Conservation (phyloP, 495 filamentous ascomycete species). For the Penicillium riverlandense region DNA sequence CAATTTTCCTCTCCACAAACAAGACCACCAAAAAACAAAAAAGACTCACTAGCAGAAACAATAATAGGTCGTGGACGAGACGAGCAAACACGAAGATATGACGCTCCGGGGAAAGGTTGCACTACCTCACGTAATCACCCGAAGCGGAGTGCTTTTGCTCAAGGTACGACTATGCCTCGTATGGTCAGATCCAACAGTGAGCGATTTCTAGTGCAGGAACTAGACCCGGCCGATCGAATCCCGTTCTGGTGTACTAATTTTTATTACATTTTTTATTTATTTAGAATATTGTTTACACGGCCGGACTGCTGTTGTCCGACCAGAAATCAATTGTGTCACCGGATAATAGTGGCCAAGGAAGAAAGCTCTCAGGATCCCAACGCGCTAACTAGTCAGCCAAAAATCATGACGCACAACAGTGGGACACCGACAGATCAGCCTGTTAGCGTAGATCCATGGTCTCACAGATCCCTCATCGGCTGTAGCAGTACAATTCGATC, state of each 20-base stretch:
- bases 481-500: conserved; percentile 54
- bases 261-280: not conserved
- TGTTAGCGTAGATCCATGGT: not conserved
- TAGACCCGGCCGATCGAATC: not conserved
- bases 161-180: not conserved
- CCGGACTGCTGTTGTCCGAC: no score
- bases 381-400: no score
- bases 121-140: not conserved
- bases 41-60: conserved; percentile 7
- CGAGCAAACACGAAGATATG: not conserved
- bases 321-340: no score
- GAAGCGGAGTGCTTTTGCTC: not conserved
- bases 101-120: not conserved
- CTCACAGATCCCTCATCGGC: conserved; percentile 1
- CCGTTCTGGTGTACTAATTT: not conserved
- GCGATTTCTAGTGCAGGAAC: conserved; percentile 5
- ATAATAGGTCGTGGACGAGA: not conserved
- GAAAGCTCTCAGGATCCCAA: no score
- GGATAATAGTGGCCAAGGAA: no score
- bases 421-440: not conserved
- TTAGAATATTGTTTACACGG: not conserved
- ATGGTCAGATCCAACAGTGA: not conserved
- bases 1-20: no score
- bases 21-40: not conserved
- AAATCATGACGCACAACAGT: no score